These are phyloP conservation scores for Coprinopsis cinerea DNA, from an alignment of 768 basidiomycete genomes.

Conservation along the genomic window DNA sequence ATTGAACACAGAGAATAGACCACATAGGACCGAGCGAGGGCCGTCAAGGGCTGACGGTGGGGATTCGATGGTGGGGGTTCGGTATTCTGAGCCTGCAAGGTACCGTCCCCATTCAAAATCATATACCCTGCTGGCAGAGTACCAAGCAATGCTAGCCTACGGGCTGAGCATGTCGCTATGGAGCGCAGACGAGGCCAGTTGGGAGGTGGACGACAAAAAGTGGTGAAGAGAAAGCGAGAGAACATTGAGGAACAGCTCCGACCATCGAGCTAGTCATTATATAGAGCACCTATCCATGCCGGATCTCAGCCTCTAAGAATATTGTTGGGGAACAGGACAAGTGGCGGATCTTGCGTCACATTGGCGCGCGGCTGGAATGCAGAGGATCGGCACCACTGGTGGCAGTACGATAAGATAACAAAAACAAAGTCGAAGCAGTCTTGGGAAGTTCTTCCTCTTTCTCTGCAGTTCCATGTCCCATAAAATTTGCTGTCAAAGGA, in stretches of 20 bases:
- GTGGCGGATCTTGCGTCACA: neutral
- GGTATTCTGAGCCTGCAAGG: no score
- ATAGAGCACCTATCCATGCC: neutral
- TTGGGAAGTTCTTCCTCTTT: neutral
- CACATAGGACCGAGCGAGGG: slow-evolving; percentile 57
- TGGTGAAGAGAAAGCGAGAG: slow-evolving; percentile 5
- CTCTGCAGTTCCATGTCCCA: neutral
- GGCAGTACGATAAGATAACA: neutral
- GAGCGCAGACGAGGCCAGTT: neutral
- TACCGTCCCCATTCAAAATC: no score
- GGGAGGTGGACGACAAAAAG: slow-evolving; percentile 2
- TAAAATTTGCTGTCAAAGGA: neutral
- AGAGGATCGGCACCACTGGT: no score
- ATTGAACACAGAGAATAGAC: slow-evolving; percentile 81
- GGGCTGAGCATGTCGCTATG: slow-evolving; percentile 4
- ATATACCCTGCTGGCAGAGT: neutral
- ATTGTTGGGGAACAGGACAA: neutral
- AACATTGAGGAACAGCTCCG: slow-evolving; percentile 5
- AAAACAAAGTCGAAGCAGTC: neutral
- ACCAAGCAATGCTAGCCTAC: slow-evolving; percentile 1
- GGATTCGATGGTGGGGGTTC: slow-evolving; percentile 1
- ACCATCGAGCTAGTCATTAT: neutral
- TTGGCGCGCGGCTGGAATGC: neutral
- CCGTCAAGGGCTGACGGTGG: slow-evolving; percentile 10
- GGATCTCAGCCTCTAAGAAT: slow-evolving; percentile 1